Evolutionary conservation across 169 alveolate genomes (phyloP).

Genomic region (Cryptosporidium canis): DNA sequence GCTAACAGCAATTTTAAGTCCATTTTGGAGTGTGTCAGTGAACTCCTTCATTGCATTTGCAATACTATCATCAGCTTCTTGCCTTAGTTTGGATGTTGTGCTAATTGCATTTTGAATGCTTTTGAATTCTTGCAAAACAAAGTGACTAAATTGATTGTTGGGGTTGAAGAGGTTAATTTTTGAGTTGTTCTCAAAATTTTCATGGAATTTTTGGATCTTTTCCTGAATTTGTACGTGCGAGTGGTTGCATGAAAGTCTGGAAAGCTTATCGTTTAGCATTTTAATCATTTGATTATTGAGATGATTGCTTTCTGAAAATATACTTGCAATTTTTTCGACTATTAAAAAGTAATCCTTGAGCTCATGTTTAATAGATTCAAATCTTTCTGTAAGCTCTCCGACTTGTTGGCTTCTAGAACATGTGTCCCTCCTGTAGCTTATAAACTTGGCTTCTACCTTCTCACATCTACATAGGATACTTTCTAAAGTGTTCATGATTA

Average conservation of each 20-base stretch:
- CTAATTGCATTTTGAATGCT: constrained; percentile 42
- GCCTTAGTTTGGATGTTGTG: constrained; percentile 50
- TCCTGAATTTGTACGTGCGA: constrained; percentile 13
- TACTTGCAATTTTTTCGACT: constrained; percentile 16
- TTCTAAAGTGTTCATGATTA: constrained; percentile 57
- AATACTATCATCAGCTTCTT: constrained; percentile 64
- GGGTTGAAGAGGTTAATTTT: constrained; percentile 44
- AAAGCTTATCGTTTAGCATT: constrained; percentile 30
- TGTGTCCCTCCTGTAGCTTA: not conserved
- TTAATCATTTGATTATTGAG: constrained; percentile 18
- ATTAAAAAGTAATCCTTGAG: not conserved
- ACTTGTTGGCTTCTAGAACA: constrained; percentile 5
- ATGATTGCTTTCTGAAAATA: constrained; percentile 27
- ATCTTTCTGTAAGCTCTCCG: not conserved
- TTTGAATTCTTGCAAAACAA: constrained; percentile 46
- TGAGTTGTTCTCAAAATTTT: constrained; percentile 48
- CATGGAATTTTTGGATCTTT: constrained; percentile 26
- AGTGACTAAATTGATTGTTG: constrained; percentile 53
- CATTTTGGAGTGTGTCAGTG: constrained; percentile 67
- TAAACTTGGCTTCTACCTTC: constrained; percentile 34
- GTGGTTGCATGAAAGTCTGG: constrained; percentile 8
- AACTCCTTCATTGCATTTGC: constrained; percentile 69
- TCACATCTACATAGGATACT: constrained; percentile 52
- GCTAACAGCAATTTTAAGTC: constrained; percentile 59
- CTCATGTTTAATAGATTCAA: constrained; percentile 34